Evolutionary conservation across 2,329 filamentous ascomycete species (phyloP).

Genomic region (Penicillium sp.): DNA sequence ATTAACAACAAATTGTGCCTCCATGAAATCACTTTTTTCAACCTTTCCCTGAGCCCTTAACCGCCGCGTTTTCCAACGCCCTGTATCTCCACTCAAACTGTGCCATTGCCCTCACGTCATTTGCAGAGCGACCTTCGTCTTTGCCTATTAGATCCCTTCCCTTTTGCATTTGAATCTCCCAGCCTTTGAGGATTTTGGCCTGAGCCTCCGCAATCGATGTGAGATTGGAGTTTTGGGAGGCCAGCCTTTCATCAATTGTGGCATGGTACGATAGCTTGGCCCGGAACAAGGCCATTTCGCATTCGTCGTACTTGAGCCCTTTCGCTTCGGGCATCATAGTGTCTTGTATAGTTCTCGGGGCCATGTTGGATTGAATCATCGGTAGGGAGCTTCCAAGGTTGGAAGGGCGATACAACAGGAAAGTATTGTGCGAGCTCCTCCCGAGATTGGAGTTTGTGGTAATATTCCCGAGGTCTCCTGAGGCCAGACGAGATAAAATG

Average conservation of each 20-base stretch:
- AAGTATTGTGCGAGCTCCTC: no score
- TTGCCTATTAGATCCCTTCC: constrained; percentile 38
- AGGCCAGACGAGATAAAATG: no score
- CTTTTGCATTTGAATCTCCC: constrained; percentile 37
- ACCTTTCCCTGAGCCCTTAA: constrained; percentile 21
- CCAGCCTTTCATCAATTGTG: constrained; percentile 36
- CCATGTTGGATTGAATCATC: constrained; percentile 19
- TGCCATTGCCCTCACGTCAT: constrained; percentile 34
- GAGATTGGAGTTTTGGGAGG: constrained; percentile 35
- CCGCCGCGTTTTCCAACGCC: constrained; percentile 34
- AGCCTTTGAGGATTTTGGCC: constrained; percentile 36
- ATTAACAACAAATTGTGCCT: background rate
- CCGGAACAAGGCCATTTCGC: constrained; percentile 40
- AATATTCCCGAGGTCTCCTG: no score
- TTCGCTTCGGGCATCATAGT: constrained; percentile 34
- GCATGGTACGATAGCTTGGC: constrained; percentile 39
- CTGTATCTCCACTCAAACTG: constrained; percentile 41
- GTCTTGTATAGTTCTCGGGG: constrained; percentile 24
- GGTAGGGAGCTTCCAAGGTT: background rate
- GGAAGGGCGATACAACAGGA: background rate
- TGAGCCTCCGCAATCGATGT: constrained; percentile 37
- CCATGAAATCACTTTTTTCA: constrained; percentile 6
- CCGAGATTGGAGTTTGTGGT: no score
- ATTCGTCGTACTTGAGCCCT: constrained; percentile 39
- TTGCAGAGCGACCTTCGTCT: constrained; percentile 31